Percentiles rank a stretch among this genome's conserved stretches.
These are phyloP conservation scores for Oryza officinalis DNA, from an alignment of 176 grass and related monocot genomes.

Conservation along the genomic window DNA sequence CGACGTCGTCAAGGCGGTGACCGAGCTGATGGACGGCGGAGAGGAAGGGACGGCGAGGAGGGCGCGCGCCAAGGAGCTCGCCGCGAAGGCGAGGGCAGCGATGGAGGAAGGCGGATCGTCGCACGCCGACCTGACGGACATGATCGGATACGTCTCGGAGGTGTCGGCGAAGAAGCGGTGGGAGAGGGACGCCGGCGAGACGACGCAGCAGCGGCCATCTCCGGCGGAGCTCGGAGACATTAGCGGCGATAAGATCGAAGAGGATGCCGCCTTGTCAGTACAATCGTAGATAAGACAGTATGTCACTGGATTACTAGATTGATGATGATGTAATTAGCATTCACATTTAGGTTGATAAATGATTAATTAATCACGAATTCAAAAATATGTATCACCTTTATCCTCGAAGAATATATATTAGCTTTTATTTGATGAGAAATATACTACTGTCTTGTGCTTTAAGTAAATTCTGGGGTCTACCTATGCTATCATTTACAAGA, in stretches of 20 bases:
- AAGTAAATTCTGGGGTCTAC: no score
- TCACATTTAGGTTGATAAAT: no score
- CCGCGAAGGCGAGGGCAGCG: not conserved
- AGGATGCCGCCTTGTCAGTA: conserved; percentile 5
- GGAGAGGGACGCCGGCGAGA: not conserved
- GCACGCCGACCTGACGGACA: conserved; percentile 1
- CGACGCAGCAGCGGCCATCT: not conserved
- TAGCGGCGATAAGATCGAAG: not conserved
- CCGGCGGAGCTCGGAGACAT: not conserved
- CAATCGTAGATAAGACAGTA: not conserved
- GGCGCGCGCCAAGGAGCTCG: not conserved
- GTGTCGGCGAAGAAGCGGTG: not conserved
- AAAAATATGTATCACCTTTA: no score
- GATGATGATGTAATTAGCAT: no score
- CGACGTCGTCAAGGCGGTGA: conserved; percentile 23
- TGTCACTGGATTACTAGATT: no score
- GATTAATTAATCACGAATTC: no score
- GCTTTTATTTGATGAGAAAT: no score
- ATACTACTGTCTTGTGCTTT: no score
- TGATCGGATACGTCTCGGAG: not conserved
- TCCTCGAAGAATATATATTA: no score
- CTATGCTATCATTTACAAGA: no score
- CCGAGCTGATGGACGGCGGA: conserved; percentile 29
- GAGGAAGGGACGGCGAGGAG: conserved; percentile 24
- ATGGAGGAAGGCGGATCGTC: conserved; percentile 40